phyloP scores from a whole-genome alignment of 495 filamentous ascomycete species.

The Penicillium tannophilum region DNA sequence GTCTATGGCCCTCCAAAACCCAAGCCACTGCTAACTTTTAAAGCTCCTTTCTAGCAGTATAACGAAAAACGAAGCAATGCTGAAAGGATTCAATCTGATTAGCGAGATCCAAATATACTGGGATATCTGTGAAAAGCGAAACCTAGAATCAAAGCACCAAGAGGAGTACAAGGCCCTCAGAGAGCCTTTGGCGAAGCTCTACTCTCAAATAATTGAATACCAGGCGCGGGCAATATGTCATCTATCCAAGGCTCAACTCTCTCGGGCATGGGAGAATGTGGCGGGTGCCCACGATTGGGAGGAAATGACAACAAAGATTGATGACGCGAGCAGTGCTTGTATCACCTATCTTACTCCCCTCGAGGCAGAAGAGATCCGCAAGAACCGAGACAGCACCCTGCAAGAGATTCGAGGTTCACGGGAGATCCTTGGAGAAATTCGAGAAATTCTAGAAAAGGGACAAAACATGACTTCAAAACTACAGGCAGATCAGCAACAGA shows the following conservation, averaged over 20 bases:
- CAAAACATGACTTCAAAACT: not conserved
- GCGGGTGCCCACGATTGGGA: slow-evolving; percentile 19
- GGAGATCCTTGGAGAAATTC: not conserved
- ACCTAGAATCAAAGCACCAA: not conserved
- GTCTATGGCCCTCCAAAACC: not conserved
- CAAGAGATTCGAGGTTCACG: not conserved
- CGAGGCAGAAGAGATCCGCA: not conserved
- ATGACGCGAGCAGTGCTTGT: not conserved
- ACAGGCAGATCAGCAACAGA: not conserved
- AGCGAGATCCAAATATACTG: slow-evolving; percentile 3
- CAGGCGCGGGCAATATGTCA: slow-evolving; percentile 35
- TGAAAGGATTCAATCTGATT: slow-evolving; percentile 9
- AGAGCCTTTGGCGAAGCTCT: slow-evolving; percentile 13
- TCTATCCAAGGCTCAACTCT: slow-evolving; percentile 28
- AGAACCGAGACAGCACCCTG: not conserved
- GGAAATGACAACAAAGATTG: slow-evolving; percentile 20
- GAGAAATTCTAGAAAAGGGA: not conserved
- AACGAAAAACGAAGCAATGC: slow-evolving; percentile 5
- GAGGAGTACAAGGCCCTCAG: not conserved
- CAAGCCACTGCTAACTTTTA: not conserved
- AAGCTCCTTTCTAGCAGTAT: slow-evolving; percentile 6
- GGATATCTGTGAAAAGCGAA: slow-evolving; percentile 6
- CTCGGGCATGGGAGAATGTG: slow-evolving; percentile 29
- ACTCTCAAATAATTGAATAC: slow-evolving; percentile 37
- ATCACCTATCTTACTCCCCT: not conserved